phyloP scores from a whole-genome alignment of 2,329 filamentous ascomycete genomes.

The Scedosporium boydii region DNA sequence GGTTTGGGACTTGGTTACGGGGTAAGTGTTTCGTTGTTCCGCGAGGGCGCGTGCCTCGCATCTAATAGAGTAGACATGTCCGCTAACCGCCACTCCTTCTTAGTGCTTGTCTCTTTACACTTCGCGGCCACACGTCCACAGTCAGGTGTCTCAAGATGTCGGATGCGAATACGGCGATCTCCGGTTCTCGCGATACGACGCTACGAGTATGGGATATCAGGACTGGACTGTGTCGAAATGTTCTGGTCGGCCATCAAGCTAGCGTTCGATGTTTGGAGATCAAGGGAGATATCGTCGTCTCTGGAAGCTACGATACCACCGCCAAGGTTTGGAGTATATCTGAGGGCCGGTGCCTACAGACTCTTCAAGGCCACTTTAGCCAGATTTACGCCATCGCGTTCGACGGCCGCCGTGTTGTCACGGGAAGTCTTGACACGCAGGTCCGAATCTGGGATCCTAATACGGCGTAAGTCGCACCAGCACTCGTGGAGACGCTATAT shows the following conservation, averaged over 20 bases:
- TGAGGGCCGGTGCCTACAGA: constrained; percentile 84
- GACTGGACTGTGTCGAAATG: constrained; percentile 79
- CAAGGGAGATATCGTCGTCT: constrained; percentile 94
- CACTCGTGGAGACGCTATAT: background rate
- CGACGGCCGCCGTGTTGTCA: constrained; percentile 86
- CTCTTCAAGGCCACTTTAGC: constrained; percentile 88
- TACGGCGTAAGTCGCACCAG: constrained; percentile 55
- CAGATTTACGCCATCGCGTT: constrained; percentile 99
- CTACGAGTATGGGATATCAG: constrained; percentile 90
- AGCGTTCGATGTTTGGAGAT: constrained; percentile 94
- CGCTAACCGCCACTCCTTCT: constrained; percentile 16
- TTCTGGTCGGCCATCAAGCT: constrained; percentile 88
- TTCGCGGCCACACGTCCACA: constrained; percentile 92
- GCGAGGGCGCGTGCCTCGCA: background rate
- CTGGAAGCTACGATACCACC: constrained; percentile 94
- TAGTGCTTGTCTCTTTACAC: constrained; percentile 59
- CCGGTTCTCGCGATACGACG: constrained; percentile 89
- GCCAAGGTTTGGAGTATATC: constrained; percentile 97
- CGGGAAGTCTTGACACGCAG: constrained; percentile 91
- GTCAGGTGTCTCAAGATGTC: constrained; percentile 98
- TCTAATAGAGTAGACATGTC: background rate
- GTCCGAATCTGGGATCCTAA: constrained; percentile 93
- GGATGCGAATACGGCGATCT: constrained; percentile 87
- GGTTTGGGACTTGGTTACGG: constrained; percentile 92
- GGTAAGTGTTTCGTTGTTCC: constrained; percentile 44